phyloP scores from a whole-genome alignment of 108 stramenopile genomes.

The Nitzschia putrida region DNA sequence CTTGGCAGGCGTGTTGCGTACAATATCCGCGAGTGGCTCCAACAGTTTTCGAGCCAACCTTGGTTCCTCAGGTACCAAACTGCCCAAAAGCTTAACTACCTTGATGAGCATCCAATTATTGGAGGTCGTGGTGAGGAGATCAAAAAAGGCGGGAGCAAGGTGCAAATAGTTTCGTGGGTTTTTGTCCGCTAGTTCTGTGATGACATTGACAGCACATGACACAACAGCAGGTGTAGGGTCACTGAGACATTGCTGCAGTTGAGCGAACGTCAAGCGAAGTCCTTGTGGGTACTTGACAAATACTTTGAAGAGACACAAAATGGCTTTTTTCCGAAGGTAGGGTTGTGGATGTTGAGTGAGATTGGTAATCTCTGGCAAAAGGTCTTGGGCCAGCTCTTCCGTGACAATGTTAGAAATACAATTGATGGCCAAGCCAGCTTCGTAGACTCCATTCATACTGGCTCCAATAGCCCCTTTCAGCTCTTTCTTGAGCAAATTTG shows the following conservation, averaged over 20 bases:
- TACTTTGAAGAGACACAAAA: constrained; percentile 94
- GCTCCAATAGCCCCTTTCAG: constrained; percentile 70
- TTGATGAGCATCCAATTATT: constrained; percentile 99
- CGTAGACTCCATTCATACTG: constrained; percentile 80
- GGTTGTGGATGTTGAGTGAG: constrained; percentile 87
- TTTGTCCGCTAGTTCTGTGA: constrained; percentile 95
- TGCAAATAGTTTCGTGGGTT: constrained; percentile 97
- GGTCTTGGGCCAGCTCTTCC: constrained; percentile 89
- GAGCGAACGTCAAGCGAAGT: constrained; percentile 93
- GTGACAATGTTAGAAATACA: constrained; percentile 97
- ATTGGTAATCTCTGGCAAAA: constrained; percentile 86
- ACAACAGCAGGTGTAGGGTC: constrained; percentile 92
- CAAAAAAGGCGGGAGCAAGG: constrained; percentile 97
- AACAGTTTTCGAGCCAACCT: constrained; percentile 96
- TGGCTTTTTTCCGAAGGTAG: constrained; percentile 97
- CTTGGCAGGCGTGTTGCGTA: constrained; percentile 94
- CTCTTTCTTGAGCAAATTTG: constrained; percentile 97
- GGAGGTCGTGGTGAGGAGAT: constrained; percentile 87
- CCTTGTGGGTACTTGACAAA: constrained; percentile 99
- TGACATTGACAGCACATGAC: constrained; percentile 97
- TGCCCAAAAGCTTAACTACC: constrained; percentile 96
- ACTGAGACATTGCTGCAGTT: constrained; percentile 86
- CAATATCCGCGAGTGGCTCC: constrained; percentile 94
- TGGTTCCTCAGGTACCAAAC: constrained; percentile 96
- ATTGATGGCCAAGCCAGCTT: constrained; percentile 96